These are phyloP conservation scores for Aspergillus sclerotioniger DNA, from an alignment of 495 filamentous ascomycete species.

Conservation along the genomic window DNA sequence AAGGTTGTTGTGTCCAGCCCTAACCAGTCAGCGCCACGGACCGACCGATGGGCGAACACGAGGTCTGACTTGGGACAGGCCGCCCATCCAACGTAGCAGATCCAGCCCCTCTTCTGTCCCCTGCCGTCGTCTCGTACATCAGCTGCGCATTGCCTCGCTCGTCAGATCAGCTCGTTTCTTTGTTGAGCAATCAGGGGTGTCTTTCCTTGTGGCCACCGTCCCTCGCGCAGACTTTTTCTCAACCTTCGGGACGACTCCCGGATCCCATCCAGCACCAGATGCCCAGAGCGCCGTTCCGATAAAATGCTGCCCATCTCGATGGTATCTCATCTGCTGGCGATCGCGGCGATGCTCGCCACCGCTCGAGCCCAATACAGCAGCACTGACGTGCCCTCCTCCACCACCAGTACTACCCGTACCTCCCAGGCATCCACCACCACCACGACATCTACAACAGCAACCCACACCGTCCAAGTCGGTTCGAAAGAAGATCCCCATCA, in stretches of 20 bases:
- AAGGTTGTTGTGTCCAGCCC: neutral
- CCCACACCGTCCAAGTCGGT: constrained; percentile 53
- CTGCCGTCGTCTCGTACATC: neutral
- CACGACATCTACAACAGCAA: constrained; percentile 19
- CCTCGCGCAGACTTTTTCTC: neutral
- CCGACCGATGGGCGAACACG: neutral
- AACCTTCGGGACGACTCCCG: no score
- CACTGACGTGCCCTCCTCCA: no score
- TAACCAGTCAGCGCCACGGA: constrained; percentile 1
- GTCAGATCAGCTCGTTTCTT: neutral
- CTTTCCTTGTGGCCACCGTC: neutral
- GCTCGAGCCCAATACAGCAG: no score
- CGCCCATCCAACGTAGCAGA: neutral
- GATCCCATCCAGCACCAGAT: no score
- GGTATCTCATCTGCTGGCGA: no score
- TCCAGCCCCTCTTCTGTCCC: neutral
- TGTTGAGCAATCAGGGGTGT: neutral
- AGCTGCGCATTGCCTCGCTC: neutral
- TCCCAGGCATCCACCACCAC: constrained; percentile 7
- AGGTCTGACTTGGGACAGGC: neutral
- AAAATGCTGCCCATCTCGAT: no score
- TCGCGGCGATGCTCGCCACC: no score
- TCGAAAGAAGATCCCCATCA: constrained; percentile 38
- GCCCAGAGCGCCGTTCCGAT: no score
- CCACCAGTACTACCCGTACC: neutral